phyloP scores from a whole-genome alignment of 2,329 filamentous ascomycete species.

The Fusarium scirpi region DNA sequence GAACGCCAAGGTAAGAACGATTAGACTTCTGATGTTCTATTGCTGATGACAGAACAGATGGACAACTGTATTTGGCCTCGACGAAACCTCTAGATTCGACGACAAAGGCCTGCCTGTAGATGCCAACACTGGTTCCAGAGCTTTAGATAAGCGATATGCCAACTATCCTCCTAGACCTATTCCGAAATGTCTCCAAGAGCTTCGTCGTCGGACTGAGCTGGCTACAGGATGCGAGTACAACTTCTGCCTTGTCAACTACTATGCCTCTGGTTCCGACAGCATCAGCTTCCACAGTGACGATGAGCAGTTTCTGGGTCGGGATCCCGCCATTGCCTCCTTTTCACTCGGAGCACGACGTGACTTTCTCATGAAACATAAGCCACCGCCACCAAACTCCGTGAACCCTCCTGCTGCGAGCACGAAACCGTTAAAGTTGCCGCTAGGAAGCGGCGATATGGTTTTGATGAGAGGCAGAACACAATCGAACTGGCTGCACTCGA shows the following conservation, averaged over 20 bases:
- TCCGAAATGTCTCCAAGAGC: constrained; percentile 74
- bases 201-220: constrained; percentile 73
- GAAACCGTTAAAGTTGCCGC: constrained; percentile 62
- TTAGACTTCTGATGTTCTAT: not conserved
- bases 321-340: constrained; percentile 80
- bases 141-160: constrained; percentile 65
- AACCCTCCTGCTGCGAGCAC: constrained; percentile 42
- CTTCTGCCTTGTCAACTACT: constrained; percentile 86
- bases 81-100: constrained; percentile 73
- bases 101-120: constrained; percentile 58
- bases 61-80: constrained; percentile 69
- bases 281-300: constrained; percentile 86
- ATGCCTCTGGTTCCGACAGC: constrained; percentile 79
- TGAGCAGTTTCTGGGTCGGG: constrained; percentile 77
- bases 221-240: constrained; percentile 78
- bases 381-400: constrained; percentile 55
- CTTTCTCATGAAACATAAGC: constrained; percentile 85
- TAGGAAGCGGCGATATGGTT: constrained; percentile 81
- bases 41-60: constrained; percentile 47
- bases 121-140: constrained; percentile 55
- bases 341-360: constrained; percentile 78
- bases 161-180: constrained; percentile 75
- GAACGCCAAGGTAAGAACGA: constrained; percentile 59
- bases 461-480: constrained; percentile 83
- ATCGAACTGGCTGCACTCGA: constrained; percentile 79